Percentiles rank a stretch among this genome's conserved stretches.
Conservation (phyloP, 2,329 filamentous ascomycete genomes). For the Aspergillus puulaauensis region DNA sequence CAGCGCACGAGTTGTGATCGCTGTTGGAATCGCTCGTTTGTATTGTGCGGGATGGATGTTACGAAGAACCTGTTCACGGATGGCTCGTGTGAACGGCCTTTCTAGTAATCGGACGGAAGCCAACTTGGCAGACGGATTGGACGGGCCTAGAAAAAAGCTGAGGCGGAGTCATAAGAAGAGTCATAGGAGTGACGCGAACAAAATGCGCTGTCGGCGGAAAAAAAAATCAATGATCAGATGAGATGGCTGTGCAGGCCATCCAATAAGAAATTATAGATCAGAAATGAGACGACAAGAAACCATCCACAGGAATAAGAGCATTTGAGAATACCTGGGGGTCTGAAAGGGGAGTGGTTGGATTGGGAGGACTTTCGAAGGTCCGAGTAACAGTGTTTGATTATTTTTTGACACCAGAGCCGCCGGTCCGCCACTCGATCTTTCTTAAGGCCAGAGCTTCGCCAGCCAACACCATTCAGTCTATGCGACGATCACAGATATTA, state of each 20-base stretch:
- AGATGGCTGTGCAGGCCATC: neutral
- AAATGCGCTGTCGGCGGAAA: neutral
- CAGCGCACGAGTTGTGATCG: too few relatives aligned
- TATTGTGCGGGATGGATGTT: neutral
- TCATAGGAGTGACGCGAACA: slow-evolving; percentile 1
- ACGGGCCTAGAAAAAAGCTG: neutral
- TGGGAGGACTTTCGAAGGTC: neutral
- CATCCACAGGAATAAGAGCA: neutral
- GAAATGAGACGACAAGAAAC: neutral
- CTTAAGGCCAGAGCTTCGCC: neutral
- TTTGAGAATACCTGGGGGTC: neutral
- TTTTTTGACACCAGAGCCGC: slow-evolving; percentile 3
- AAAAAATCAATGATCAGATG: neutral
- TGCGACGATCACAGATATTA: neutral
- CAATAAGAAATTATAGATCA: neutral
- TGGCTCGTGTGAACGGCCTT: slow-evolving; percentile 29
- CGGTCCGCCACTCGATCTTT: too few relatives aligned
- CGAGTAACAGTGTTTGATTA: neutral
- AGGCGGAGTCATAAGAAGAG: neutral
- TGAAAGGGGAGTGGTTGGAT: neutral
- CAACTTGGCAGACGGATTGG: slow-evolving; percentile 30
- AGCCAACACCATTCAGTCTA: neutral
- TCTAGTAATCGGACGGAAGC: slow-evolving; percentile 33
- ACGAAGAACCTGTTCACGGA: slow-evolving; percentile 21
- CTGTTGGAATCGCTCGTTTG: too few relatives aligned